Evolutionary conservation across 352 stramenopile species (phyloP), one percentile per base, ranked within the genome.

Genomic region (Pythium brachiatum): DNA sequence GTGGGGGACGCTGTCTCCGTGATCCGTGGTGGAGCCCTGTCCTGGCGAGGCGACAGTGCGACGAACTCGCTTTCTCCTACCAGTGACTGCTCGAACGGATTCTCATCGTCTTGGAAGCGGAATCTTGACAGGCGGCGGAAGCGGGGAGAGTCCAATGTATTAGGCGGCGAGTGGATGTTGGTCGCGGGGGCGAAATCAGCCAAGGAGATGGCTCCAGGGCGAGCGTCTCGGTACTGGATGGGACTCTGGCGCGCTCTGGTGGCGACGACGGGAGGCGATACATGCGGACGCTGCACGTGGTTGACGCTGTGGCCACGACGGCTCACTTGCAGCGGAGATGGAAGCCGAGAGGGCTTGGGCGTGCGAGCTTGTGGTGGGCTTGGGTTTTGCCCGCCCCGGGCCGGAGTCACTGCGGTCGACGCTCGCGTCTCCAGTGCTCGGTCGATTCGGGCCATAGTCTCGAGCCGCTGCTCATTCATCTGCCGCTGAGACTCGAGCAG

Each of bases 51-150:
- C 70, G 29, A n/a, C 46, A 92, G 50, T 0, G 81, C 76, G 12
- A 92, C 70, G 55, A 92, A 92, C 34, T 89, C 76, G 25, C 81
- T 90, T 53, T 92, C 83, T 11, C 79, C 79, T 34, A 75, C 41
- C 7, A 92, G 69, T 44, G 83, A 90, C 41, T 86, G 72, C 46
- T 92, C 79, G 7, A 90, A 54, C 11, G 67, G 27, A 20, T 68
- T 75, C 48, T 77, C 65, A 12, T 78, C 25, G 8, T 83, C 52
- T 1, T 48, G 59, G 7, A 52, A 32, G 6, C 70, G 72, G 46
- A 81, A 77, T 21, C 66, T 62, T 41, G 72, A 73, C 13, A 86
- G 62, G 7, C 70, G 76, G 23, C 86, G 74, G 47, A 79, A 72
- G 0, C 64, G 69, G 34, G 79, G 68, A n/a, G 77, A 79, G 20